Percentiles rank a stretch among this genome's conserved stretches.
Conservation (phyloP, 2,329 filamentous ascomycete species). For the Diplodia seriata region DNA sequence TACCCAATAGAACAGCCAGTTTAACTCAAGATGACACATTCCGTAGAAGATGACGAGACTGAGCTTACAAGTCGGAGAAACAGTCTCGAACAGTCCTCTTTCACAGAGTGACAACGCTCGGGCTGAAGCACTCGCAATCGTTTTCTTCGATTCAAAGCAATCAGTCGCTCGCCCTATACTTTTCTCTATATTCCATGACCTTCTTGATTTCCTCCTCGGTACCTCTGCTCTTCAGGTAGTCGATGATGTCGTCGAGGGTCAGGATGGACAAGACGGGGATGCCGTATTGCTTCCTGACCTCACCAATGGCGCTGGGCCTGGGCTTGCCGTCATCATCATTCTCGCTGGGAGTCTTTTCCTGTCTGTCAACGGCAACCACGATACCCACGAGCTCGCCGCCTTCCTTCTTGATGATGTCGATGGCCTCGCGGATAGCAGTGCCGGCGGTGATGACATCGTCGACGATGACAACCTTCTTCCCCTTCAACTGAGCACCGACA, state of each 20-base stretch:
- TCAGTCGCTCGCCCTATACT: conserved; percentile 50
- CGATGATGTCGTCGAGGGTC: conserved; percentile 78
- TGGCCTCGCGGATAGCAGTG: conserved; percentile 90
- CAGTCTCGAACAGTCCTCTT: neutral
- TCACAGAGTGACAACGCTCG: neutral
- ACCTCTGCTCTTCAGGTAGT: conserved; percentile 53
- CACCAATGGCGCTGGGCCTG: conserved; percentile 81
- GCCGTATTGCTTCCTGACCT: conserved; percentile 80
- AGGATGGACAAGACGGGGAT: conserved; percentile 85
- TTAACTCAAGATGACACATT: too few species aligned
- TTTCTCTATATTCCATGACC: conserved; percentile 49
- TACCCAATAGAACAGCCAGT: too few species aligned
- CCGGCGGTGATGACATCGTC: conserved; percentile 98
- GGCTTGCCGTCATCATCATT: conserved; percentile 69
- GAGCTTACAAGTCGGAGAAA: neutral
- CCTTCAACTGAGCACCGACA: conserved; percentile 84
- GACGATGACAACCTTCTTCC: conserved; percentile 85
- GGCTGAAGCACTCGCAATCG: too few species aligned
- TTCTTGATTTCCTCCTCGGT: conserved; percentile 54
- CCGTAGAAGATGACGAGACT: too few species aligned
- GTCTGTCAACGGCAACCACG: conserved; percentile 84
- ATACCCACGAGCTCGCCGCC: conserved; percentile 87
- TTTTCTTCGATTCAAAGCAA: neutral
- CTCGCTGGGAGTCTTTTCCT: conserved; percentile 75
- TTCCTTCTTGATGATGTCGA: conserved; percentile 84